Percentiles rank a stretch among this genome's conserved stretches.
These are phyloP conservation scores for Sonneratia caseolaris DNA, from an alignment of 345 rosid species.

Conservation along the genomic window DNA sequence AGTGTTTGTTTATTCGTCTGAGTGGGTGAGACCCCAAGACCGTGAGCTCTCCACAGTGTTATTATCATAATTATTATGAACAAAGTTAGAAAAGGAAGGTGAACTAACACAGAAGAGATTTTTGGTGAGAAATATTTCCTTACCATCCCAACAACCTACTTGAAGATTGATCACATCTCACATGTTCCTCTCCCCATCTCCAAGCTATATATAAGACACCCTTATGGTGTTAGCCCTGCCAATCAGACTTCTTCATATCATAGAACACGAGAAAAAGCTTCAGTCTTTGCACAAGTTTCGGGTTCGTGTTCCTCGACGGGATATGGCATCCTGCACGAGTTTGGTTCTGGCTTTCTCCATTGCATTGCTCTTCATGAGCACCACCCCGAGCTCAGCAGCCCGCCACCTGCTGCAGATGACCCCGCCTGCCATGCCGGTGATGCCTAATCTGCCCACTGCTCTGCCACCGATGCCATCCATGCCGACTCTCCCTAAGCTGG, in stretches of 20 bases:
- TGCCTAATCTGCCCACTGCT: slow-evolving; percentile 3
- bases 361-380: slow-evolving; percentile 11
- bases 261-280: neutral
- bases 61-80: no score
- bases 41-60: neutral
- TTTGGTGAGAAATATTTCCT: neutral
- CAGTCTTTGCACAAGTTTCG: no score
- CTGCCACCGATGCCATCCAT: slow-evolving; percentile 7
- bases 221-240: neutral
- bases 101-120: neutral
- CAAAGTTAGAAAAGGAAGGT: neutral
- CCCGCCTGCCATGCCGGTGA: neutral
- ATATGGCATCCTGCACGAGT: slow-evolving; percentile 9
- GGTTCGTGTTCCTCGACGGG: no score
- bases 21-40: neutral
- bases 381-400: slow-evolving; percentile 10
- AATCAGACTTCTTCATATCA: neutral
- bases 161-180: neutral
- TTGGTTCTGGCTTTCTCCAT: neutral
- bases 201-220: neutral
- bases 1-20: neutral
- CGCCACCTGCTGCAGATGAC: slow-evolving; percentile 12
- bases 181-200: neutral
- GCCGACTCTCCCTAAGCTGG: neutral
- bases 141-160: neutral